phyloP scores from a whole-genome alignment of 805 yeast genomes.

The Kodamaea laetipori region DNA sequence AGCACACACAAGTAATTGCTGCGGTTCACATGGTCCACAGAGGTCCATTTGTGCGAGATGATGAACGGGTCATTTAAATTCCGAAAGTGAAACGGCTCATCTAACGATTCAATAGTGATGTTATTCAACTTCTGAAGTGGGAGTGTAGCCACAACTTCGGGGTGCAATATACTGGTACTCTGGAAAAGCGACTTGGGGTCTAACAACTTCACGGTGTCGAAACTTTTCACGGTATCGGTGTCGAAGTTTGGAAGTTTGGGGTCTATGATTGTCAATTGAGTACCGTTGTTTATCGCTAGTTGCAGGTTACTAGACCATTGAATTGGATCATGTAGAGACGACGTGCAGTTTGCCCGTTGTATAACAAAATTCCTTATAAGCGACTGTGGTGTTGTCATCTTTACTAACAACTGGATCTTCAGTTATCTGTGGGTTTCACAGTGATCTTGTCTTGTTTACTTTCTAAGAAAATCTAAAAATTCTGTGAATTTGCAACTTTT shows the following conservation, averaged over 20 bases:
- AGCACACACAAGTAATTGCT: conserved; percentile 37
- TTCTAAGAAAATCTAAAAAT: background rate
- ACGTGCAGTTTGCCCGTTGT: conserved; percentile 12
- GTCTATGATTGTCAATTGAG: conserved; percentile 36
- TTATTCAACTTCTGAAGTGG: conserved; percentile 34
- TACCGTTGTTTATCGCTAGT: conserved; percentile 37
- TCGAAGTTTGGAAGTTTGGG: conserved; percentile 38
- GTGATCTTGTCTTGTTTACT: too few species aligned
- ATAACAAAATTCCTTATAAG: conserved; percentile 9
- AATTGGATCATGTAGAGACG: conserved; percentile 25
- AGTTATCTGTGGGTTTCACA: too few species aligned
- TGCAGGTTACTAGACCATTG: conserved; percentile 40
- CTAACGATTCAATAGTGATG: conserved; percentile 26
- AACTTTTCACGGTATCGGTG: conserved; percentile 26
- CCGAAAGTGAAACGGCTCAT: conserved; percentile 31
- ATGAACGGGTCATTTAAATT: conserved; percentile 36
- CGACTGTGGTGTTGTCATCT: conserved; percentile 7
- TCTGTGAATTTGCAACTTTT: too few species aligned
- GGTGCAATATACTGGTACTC: conserved; percentile 26
- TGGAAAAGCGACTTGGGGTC: conserved; percentile 31
- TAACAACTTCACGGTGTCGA: conserved; percentile 19
- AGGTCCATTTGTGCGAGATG: conserved; percentile 39
- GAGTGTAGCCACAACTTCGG: conserved; percentile 28
- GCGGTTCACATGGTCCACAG: conserved; percentile 23
- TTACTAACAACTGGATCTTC: too few species aligned